These are phyloP conservation scores for Eleusine coracana DNA, from an alignment of 176 grass and related monocot genomes.

Conservation along the genomic window DNA sequence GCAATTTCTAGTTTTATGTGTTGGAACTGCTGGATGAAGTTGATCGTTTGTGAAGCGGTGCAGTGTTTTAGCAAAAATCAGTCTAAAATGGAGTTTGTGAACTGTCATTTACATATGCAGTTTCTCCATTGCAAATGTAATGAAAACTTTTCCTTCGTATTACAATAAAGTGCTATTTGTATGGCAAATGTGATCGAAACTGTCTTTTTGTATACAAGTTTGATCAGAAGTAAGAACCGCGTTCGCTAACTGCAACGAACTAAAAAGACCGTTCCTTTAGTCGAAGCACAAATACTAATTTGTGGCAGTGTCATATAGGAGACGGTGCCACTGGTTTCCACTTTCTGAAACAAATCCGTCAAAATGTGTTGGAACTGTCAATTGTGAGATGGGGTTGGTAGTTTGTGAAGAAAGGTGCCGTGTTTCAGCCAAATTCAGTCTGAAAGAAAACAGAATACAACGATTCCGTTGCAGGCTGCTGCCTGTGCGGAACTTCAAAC, in stretches of 20 bases:
- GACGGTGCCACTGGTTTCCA: no score
- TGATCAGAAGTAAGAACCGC: no score
- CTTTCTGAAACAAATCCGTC: no score
- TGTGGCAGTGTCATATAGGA: no score
- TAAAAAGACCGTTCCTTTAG: no score
- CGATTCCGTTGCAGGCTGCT: neutral
- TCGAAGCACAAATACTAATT: no score
- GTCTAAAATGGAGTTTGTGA: no score
- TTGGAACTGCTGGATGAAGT: neutral
- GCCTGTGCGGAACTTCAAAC: neutral
- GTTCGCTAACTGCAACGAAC: no score
- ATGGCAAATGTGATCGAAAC: neutral
- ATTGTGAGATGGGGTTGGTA: neutral
- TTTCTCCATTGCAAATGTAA: neutral
- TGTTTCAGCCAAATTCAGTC: neutral
- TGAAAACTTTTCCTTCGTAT: neutral
- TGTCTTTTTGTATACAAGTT: no score
- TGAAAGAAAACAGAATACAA: neutral
- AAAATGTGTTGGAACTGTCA: no score
- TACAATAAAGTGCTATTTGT: neutral
- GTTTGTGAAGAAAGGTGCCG: neutral
- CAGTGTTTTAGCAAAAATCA: no score
- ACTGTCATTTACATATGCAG: neutral
- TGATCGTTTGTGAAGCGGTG: neutral
- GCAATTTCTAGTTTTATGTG: neutral